A percentile compares a stretch with the other conserved stretches of the same genome.
Conservation (phyloP, 352 stramenopile genomes). For the Globisporangium paddicum region DNA sequence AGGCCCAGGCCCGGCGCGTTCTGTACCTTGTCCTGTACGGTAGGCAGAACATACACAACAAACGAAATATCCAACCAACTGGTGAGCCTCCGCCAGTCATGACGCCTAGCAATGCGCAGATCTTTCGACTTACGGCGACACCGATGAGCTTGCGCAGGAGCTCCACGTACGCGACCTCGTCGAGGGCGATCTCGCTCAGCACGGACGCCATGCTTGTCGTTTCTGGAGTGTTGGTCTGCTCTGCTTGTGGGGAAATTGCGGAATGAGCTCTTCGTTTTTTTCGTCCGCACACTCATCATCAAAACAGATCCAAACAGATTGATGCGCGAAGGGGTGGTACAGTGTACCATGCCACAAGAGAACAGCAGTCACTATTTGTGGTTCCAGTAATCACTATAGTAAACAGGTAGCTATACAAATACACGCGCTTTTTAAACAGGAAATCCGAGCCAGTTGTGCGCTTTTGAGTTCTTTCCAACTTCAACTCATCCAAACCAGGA, state of each 20-base stretch:
- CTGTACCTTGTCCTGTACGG: constrained; percentile 55
- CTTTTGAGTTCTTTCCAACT: too few relatives aligned
- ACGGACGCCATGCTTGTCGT: constrained; percentile 25
- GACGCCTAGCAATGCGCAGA: not conserved
- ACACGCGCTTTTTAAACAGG: too few relatives aligned
- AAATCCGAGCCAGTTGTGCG: too few relatives aligned
- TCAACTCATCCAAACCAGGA: too few relatives aligned
- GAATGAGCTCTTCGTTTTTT: constrained; percentile 1
- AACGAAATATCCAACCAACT: not conserved
- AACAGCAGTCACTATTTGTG: too few relatives aligned
- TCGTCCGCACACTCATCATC: constrained; percentile 6
- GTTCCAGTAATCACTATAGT: too few relatives aligned
- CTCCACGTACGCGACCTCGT: constrained; percentile 76
- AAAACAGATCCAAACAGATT: not conserved
- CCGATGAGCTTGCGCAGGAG: constrained; percentile 86
- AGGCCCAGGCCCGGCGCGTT: constrained; percentile 61
- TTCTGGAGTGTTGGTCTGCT: not conserved
- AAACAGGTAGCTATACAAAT: too few relatives aligned
- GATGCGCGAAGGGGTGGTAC: not conserved
- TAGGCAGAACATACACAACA: not conserved
- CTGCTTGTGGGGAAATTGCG: constrained; percentile 3
- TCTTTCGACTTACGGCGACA: constrained; percentile 39
- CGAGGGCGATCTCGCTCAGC: constrained; percentile 40
- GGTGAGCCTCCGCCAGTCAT: not conserved
- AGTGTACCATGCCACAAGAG: not conserved